Percentiles rank a stretch among this genome's conserved stretches.
Conservation (phyloP, 129 eudicot species). For the Centrapalus pauciflorus region DNA sequence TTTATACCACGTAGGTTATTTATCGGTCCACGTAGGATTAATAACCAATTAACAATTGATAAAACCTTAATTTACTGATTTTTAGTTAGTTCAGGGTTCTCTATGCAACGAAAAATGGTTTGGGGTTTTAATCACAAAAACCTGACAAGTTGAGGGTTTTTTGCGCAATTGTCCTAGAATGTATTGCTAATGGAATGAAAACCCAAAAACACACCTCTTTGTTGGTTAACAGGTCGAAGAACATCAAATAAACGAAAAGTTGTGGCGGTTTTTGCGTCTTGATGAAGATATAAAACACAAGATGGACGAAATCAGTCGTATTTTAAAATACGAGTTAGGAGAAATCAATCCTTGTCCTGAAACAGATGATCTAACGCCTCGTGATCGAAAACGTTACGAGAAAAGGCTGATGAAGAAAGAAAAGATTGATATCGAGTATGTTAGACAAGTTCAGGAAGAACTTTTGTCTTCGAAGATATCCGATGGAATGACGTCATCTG, state of each 20-base stretch:
- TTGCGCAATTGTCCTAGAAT: too few relatives aligned
- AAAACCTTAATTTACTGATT: too few relatives aligned
- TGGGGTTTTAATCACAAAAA: too few relatives aligned
- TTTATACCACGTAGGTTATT: too few relatives aligned
- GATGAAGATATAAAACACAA: neutral
- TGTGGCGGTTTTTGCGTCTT: neutral
- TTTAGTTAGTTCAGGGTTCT: too few relatives aligned
- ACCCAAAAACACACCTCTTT: neutral
- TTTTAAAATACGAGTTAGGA: too few relatives aligned
- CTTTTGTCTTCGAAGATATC: neutral
- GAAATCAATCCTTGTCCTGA: neutral
- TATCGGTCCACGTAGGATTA: too few relatives aligned
- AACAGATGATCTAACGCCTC: neutral
- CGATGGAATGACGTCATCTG: neutral
- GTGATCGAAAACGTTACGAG: constrained; percentile 6
- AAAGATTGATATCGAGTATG: constrained; percentile 1
- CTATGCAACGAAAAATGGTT: too few relatives aligned
- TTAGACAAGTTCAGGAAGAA: constrained; percentile 4
- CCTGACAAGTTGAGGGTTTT: too few relatives aligned
- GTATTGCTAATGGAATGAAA: neutral
- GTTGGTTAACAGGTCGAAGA: constrained; percentile 1
- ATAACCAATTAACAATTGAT: too few relatives aligned
- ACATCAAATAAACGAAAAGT: constrained; percentile 9
- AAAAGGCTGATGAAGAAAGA: constrained; percentile 10
- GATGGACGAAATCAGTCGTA: neutral